A percentile compares a stretch with the other conserved stretches of the same genome.
These are phyloP conservation scores for Fusarium albosuccineum DNA, from an alignment of 2,329 filamentous ascomycete species.

Conservation along the genomic window DNA sequence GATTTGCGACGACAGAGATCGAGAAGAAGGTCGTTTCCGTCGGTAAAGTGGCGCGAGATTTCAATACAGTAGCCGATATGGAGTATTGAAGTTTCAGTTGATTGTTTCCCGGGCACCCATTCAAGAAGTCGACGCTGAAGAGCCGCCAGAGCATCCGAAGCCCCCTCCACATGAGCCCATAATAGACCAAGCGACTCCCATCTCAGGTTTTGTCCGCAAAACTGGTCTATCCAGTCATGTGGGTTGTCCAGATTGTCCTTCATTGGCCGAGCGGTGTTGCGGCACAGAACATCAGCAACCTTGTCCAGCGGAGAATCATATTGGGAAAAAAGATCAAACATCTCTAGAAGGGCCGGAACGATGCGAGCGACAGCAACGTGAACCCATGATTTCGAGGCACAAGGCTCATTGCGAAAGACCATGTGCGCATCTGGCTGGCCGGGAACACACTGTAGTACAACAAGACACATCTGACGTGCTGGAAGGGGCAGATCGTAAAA, in stretches of 20 bases:
- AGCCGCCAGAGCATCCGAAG: constrained; percentile 31
- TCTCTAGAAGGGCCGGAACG: constrained; percentile 49
- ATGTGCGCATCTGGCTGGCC: constrained; percentile 25
- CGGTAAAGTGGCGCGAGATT: constrained; percentile 44
- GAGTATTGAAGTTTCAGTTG: constrained; percentile 14
- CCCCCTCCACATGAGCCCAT: constrained; percentile 44
- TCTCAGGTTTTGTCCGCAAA: constrained; percentile 54
- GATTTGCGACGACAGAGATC: constrained; percentile 51
- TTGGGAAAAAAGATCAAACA: constrained; percentile 47
- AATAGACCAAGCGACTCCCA: constrained; percentile 61
- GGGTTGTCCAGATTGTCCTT: constrained; percentile 51
- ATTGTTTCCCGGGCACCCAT: constrained; percentile 9
- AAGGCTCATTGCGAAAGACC: constrained; percentile 25
- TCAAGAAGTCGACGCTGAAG: constrained; percentile 23
- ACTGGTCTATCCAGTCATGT: constrained; percentile 55
- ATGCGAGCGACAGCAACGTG: constrained; percentile 49
- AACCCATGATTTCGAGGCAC: constrained; percentile 49
- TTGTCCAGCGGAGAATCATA: constrained; percentile 51
- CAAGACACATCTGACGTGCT: constrained; percentile 33
- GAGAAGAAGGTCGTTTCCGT: constrained; percentile 55
- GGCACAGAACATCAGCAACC: constrained; percentile 52
- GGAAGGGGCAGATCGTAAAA: constrained; percentile 38
- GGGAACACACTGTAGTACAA: constrained; percentile 26
- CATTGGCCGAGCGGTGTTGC: constrained; percentile 55
- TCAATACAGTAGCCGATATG: constrained; percentile 50